Base-by-base conservation (phyloP, 2,329 filamentous ascomycete genomes). In the Arachnomyces sp. region DNA sequence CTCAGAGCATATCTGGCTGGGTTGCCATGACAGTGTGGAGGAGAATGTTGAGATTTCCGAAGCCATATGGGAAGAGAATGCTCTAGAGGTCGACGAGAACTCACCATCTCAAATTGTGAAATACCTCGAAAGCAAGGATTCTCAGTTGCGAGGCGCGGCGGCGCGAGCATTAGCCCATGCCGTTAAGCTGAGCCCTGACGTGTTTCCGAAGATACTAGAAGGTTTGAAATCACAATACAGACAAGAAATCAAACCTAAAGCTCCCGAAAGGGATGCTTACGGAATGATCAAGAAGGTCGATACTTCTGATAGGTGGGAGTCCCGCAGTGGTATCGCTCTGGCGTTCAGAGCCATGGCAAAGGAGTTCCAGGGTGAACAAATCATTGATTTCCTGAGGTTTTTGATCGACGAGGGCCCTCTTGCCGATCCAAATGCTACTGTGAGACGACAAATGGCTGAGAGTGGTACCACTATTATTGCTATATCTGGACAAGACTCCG, bases 11-110 rank as follows among this genome's bases (percentile, higher is more conserved):
- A 84, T 98, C 15, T 98, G 88, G 88, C 73, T 98, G 31, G 86
- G 86, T 32, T 90, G 82, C 54, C 89, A 98, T 54, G 92, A 98
- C 49, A 86, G 94, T 52, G 78, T 87, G 14, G 78, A 84, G 32
- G 89, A 96, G 59, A 96, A 96, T 53, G 76, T 75, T 7, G 86
- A 88, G 34, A 71, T 94, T 39, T 90, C 85, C 5, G 76, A 74
- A 38, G 85, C 90, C 9, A 95, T 98, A 28, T 98, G 92, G 92
- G 87, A 94, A 55, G 92, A 95, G 55, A 94, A 90, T 57, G 83
- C 78, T 6, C 83, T 96, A 45, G 68, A 82, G 44, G 67, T 90
- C 9, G 74, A 77, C 1, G 67, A 77, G 14, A 72, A 82, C 5
- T 75, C 85, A 7, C 78, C 85, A 6, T 60, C 72, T 42, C 76